These are phyloP conservation scores for Geotrichum macrosporum DNA, from an alignment of 1,139 yeast species.

Conservation along the genomic window DNA sequence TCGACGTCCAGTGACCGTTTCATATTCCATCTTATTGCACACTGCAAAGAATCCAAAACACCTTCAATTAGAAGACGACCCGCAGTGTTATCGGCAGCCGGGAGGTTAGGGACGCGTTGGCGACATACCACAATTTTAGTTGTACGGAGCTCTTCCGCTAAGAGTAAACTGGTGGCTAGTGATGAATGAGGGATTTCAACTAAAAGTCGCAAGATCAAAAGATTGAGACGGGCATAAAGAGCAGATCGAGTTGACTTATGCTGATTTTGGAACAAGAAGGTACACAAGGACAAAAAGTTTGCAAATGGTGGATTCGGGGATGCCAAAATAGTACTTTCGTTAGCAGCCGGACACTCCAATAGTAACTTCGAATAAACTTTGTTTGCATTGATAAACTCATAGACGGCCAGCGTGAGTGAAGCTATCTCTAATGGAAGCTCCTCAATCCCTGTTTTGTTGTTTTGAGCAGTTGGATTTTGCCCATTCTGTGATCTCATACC, in stretches of 20 bases:
- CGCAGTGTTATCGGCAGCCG: conserved; percentile 25
- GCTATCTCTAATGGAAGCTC: conserved; percentile 30
- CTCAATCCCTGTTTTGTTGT: background rate
- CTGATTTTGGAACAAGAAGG: conserved; percentile 37
- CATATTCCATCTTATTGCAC: conserved; percentile 36
- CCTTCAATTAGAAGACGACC: conserved; percentile 35
- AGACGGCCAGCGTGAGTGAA: conserved; percentile 35
- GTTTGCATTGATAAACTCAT: conserved; percentile 39
- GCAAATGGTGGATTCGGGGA: conserved; percentile 27
- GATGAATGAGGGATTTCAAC: conserved; percentile 33
- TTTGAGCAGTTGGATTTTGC: background rate
- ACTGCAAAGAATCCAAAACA: conserved; percentile 35
- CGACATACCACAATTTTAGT: conserved; percentile 29
- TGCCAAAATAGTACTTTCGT: background rate
- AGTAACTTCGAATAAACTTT: conserved; percentile 36
- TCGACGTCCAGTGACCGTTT: conserved; percentile 34
- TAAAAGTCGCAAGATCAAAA: conserved; percentile 34
- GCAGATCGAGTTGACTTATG: conserved; percentile 30
- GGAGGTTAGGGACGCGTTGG: conserved; percentile 33
- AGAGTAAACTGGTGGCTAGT: conserved; percentile 25
- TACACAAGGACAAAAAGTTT: conserved; percentile 34
- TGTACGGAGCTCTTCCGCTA: conserved; percentile 24
- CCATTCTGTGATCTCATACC: no score
- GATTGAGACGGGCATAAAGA: conserved; percentile 34
- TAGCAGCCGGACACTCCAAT: conserved; percentile 29